Evolutionary conservation across 352 stramenopile species (phyloP), one percentile per base, ranked within the genome.

Genomic region (Peronospora farinosa): DNA sequence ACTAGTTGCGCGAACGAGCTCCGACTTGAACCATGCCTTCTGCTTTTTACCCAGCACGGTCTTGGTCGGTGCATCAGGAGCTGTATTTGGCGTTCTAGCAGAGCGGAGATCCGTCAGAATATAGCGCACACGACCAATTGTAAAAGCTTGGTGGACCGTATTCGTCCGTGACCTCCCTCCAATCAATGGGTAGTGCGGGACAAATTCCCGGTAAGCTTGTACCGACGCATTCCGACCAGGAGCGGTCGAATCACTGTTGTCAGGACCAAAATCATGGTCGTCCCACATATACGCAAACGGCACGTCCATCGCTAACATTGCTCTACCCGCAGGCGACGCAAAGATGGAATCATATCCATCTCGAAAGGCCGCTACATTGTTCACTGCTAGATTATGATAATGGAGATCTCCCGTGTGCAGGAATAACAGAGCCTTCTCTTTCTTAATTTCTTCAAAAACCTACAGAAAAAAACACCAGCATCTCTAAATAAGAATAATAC

Each of bases 281-380:
- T 93, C 81, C 78, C 81, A 96, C 83, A 94, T 95, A 58, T 95
- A 94, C 12, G 68, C 79, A 46, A 95, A 86, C 2, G 86, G 84
- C 7, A 95, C 45, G 35, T 92, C 66, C 79, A 92, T 92, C 9
- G 46, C 72, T n/a, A 90, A 51, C 80, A 94, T 89, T 11, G 76
- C 74, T 35, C 63, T 56, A 11, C 82, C 82, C 0, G 79, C 58
- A 5, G 78, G 76, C 2, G 78, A 90, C 25, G 74, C 62, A 51
- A 93, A 88, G 9, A 94, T 71, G 19, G 69, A 84, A 47, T 84
- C 41, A 41, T 88, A 94, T 8, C 72, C 78, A 37, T 57, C 36
- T 28, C 80, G 69, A 48, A 91, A 94, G 7, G 42, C 56, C 9
- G 54, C 28, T 0, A 84, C 62, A 51, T 90, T 67, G 51, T 95